Evolutionary conservation across 345 rosid species (phyloP), one percentile per base, ranked within the genome.

Genomic region (Hibiscus tridactylites): DNA sequence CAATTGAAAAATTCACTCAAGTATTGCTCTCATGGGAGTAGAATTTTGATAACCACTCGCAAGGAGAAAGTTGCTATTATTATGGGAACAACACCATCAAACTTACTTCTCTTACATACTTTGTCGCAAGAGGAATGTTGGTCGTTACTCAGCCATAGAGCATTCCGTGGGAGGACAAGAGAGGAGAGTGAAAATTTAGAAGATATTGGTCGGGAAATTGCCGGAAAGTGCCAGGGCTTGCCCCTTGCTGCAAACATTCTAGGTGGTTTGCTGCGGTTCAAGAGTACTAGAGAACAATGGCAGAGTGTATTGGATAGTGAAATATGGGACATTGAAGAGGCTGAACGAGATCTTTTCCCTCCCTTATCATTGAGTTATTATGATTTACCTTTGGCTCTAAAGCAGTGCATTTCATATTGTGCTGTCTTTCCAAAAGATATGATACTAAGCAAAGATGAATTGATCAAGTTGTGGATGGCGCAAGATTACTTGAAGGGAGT

Each of bases 21-120:
- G 28, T 24, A 2, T 68, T 72, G 44, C 4, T 59, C 70, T 12
- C 10, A 0, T 0, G 77, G 67, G 6, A 77, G 80, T 35, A 73
- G 37, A 24, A 46, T 77, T 11, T 53, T 77, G 50, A 61, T 73
- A 67, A 77, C 80, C 8, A 77, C 80, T 3, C 69, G 76, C 0
- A 76, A 44, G 19, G 56, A 54, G 2, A 58, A 4, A 5, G 73
- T 73, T n/a, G 73, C 73, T 19, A 28, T 9, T 19, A 68, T 57
- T 2, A 35, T 77, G 65, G 49, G 56, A 47, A 67, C 71, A 17
- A 31, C 15, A 5, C 0, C 19, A 1, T 9, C 12, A 9, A 28
- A 67, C 24, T 26, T 46, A 16, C 61, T 68, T 28, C 21, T 10
- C 0, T n/a, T 73, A 19, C 24, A 54, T 6, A 44, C n/a, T 12